A percentile compares a stretch with the other conserved stretches of the same genome.
These are phyloP conservation scores for Lichtheimia ramosa DNA, from an alignment of 371 early-diverging fungal genomes.

Conservation along the genomic window DNA sequence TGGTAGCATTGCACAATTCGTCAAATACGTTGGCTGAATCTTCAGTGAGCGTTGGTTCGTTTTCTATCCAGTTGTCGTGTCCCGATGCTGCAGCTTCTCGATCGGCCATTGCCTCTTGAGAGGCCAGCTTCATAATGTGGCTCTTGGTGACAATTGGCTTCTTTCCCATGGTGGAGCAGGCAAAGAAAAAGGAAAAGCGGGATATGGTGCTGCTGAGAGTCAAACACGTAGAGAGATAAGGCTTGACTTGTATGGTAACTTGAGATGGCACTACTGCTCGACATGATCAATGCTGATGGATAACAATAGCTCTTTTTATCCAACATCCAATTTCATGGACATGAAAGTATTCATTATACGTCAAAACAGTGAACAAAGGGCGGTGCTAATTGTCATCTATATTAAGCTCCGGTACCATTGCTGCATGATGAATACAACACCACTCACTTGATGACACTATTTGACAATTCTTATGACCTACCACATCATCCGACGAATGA, in stretches of 20 bases:
- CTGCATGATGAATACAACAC: too few species aligned
- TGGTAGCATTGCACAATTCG: conserved; percentile 38
- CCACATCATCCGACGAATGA: too few species aligned
- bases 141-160: conserved; percentile 15
- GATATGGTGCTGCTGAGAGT: neutral
- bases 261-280: neutral
- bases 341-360: too few species aligned
- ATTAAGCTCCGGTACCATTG: too few species aligned
- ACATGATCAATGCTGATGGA: too few species aligned
- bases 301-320: too few species aligned
- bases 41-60: conserved; percentile 15
- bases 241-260: neutral
- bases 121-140: conserved; percentile 20
- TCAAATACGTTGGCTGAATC: conserved; percentile 22
- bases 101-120: conserved; percentile 4
- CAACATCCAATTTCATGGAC: too few species aligned
- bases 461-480: too few species aligned
- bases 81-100: neutral
- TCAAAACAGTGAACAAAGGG: too few species aligned
- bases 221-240: neutral
- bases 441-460: too few species aligned
- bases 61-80: conserved; percentile 1
- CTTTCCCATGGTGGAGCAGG: neutral
- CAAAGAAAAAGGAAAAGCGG: neutral
- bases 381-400: too few species aligned